A percentile compares a stretch with the other conserved stretches of the same genome.
phyloP scores from a whole-genome alignment of 495 filamentous ascomycete species.

The Xylaria curta region DNA sequence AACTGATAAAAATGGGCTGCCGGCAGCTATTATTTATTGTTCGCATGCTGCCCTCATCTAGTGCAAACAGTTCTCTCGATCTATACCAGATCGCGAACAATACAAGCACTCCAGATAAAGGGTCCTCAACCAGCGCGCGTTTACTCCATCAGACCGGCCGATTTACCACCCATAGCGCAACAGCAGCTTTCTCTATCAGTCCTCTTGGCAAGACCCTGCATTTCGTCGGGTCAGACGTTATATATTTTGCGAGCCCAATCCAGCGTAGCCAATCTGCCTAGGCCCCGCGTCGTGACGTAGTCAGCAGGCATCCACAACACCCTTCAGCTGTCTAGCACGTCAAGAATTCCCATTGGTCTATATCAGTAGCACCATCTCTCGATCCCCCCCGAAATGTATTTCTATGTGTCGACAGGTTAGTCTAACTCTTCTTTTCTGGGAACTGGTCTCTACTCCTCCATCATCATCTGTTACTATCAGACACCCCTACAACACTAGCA shows the following conservation, averaged over 20 bases:
- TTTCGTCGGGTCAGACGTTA: slow-evolving; percentile 16
- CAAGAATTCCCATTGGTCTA: slow-evolving; percentile 17
- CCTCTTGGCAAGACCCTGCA: slow-evolving; percentile 25
- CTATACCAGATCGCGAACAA: background rate
- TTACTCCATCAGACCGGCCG: background rate
- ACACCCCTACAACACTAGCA: background rate
- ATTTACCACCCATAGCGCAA: background rate
- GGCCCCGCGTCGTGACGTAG: slow-evolving; percentile 26
- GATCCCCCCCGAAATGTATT: slow-evolving; percentile 32
- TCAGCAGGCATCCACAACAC: slow-evolving; percentile 11
- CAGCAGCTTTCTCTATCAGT: slow-evolving; percentile 7
- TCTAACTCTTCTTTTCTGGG: slow-evolving; percentile 16
- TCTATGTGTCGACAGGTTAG: slow-evolving; percentile 42
- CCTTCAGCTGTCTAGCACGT: slow-evolving; percentile 6
- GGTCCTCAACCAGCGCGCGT: background rate
- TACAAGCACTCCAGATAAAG: background rate
- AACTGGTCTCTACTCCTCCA: background rate
- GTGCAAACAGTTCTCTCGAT: background rate
- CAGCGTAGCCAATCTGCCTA: slow-evolving; percentile 10
- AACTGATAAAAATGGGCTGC: background rate
- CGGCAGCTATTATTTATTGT: slow-evolving; percentile 13
- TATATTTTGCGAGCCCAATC: slow-evolving; percentile 5
- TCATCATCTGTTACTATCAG: background rate
- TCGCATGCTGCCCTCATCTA: background rate
- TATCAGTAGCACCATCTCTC: slow-evolving; percentile 22